phyloP scores from a whole-genome alignment of 2,329 filamentous ascomycete genomes.

The Anthostomella pinea region DNA sequence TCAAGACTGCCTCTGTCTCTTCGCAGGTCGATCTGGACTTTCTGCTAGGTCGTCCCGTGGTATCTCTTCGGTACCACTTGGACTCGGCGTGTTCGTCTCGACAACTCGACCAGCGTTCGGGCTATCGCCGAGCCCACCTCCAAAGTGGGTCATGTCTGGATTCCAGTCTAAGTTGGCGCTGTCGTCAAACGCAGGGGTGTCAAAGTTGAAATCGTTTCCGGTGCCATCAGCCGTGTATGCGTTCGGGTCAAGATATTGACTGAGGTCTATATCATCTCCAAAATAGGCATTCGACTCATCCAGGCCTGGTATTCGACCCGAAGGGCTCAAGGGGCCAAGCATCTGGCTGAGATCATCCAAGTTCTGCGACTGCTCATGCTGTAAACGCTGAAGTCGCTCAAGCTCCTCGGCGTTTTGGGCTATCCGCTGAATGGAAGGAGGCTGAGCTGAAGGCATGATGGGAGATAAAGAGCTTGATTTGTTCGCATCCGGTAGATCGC shows the following conservation, averaged over 20 bases:
- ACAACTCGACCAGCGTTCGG: conserved; percentile 21
- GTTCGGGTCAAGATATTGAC: conserved; percentile 46
- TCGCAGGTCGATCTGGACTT: conserved; percentile 29
- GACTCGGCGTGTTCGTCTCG: conserved; percentile 38
- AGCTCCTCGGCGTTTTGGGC: conserved; percentile 71
- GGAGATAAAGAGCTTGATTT: conserved; percentile 45
- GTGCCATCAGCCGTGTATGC: conserved; percentile 23
- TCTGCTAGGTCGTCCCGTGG: conserved; percentile 40
- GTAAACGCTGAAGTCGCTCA: conserved; percentile 73
- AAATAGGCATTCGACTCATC: conserved; percentile 42
- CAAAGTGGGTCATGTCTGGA: conserved; percentile 24
- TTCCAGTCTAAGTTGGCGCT: conserved; percentile 23
- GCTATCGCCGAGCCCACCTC: conserved; percentile 8
- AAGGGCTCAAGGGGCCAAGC: conserved; percentile 77
- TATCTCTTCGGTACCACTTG: conserved; percentile 51
- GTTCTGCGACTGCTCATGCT: conserved; percentile 73
- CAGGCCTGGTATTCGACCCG: conserved; percentile 72
- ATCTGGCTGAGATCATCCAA: conserved; percentile 73
- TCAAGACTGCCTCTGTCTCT: conserved; percentile 32
- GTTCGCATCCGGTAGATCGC: conserved; percentile 8
- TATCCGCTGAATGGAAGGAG: conserved; percentile 58
- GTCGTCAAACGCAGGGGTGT: conserved; percentile 28
- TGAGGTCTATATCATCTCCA: conserved; percentile 47
- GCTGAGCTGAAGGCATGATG: conserved; percentile 43
- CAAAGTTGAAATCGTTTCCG: conserved; percentile 43